These are phyloP conservation scores for Rhodotorula kratochvilovae DNA, from an alignment of 768 basidiomycete genomes.

Conservation along the genomic window DNA sequence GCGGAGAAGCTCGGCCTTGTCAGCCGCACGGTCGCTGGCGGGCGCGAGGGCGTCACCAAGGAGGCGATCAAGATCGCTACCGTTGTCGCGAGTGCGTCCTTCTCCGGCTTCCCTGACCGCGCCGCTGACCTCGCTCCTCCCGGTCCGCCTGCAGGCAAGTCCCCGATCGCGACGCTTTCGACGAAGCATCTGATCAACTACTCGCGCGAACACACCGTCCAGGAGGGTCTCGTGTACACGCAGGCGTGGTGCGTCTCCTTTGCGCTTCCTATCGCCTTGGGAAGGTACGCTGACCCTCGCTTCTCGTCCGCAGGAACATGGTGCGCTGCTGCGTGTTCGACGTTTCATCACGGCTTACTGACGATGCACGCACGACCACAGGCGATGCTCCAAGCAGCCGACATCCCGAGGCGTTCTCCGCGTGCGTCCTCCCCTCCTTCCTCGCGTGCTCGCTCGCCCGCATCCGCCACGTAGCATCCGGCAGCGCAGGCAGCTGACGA, in stretches of 20 bases:
- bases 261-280: not conserved
- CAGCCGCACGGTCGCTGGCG: slow-evolving; percentile 65
- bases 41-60: slow-evolving; percentile 60
- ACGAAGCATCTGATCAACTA: slow-evolving; percentile 76
- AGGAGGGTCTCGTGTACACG: slow-evolving; percentile 35
- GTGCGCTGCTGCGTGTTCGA: not conserved
- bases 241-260: slow-evolving; percentile 16
- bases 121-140: not conserved
- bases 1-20: slow-evolving; percentile 68
- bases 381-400: slow-evolving; percentile 54
- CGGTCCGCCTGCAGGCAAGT: slow-evolving; percentile 52
- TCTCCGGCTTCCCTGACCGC: no score
- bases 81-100: slow-evolving; percentile 54
- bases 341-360: not conserved
- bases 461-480: no score
- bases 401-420: slow-evolving; percentile 41
- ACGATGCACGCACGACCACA: slow-evolving; percentile 20
- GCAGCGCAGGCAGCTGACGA: no score
- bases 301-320: slow-evolving; percentile 27
- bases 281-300: not conserved
- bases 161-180: slow-evolving; percentile 69
- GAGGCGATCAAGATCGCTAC: slow-evolving; percentile 65
- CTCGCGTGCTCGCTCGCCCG: not conserved
- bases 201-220: slow-evolving; percentile 65
- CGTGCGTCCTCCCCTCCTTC: slow-evolving; percentile 17